Evolutionary conservation across 148 eudicot genomes (phyloP).

Genomic region (Nepenthes mirabilis): DNA sequence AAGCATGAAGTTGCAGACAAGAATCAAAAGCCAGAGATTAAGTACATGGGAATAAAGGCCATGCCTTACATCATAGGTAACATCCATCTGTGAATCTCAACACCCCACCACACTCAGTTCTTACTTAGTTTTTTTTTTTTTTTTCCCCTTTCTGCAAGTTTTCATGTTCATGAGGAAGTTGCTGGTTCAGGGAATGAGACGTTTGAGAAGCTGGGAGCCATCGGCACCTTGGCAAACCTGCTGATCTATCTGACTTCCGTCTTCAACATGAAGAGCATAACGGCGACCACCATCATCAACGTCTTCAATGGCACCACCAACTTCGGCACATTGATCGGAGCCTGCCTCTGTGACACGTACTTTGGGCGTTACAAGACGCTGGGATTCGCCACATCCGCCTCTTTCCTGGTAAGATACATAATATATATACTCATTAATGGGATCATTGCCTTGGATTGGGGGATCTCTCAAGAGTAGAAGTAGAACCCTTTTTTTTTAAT

Average conservation of each 20-base stretch:
- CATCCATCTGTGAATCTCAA: too few relatives aligned
- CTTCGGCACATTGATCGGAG: conserved; percentile 44
- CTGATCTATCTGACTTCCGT: conserved; percentile 47
- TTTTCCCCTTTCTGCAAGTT: background rate
- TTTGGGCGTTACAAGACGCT: conserved; percentile 49
- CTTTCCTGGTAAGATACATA: conserved; percentile 7
- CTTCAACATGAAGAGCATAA: conserved; percentile 41
- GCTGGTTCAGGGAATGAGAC: conserved; percentile 41
- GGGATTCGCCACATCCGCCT: conserved; percentile 28
- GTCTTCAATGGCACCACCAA: conserved; percentile 48
- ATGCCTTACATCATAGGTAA: background rate
- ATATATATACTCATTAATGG: too few relatives aligned
- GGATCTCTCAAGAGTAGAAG: too few relatives aligned
- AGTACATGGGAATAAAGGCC: background rate
- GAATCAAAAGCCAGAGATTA: background rate
- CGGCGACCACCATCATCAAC: conserved; percentile 35
- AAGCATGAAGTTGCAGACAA: background rate
- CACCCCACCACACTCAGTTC: too few relatives aligned
- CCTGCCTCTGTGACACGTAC: conserved; percentile 44
- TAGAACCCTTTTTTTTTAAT: too few relatives aligned
- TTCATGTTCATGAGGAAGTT: background rate
- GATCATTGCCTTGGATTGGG: too few relatives aligned
- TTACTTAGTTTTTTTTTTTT: too few relatives aligned
- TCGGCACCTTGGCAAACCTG: conserved; percentile 47
- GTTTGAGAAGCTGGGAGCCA: conserved; percentile 55